phyloP scores from a whole-genome alignment of 2,329 filamentous ascomycete species.

The Trichoderma sp. region DNA sequence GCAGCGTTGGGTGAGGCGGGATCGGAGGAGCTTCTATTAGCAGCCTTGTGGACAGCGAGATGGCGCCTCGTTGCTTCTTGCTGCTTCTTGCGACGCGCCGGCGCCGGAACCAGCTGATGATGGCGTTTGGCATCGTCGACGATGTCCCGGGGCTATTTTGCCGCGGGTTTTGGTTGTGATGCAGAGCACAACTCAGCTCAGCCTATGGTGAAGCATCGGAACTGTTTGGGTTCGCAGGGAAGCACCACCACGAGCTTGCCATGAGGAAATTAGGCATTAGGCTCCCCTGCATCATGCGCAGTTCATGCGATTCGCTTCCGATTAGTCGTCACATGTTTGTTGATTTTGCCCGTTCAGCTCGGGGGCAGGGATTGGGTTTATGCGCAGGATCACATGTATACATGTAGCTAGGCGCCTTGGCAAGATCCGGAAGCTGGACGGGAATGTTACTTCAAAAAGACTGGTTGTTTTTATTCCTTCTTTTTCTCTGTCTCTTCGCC shows the following conservation, averaged over 20 bases:
- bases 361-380: constrained; percentile 1
- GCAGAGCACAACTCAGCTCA: neutral
- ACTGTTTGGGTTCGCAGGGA: neutral
- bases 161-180: neutral
- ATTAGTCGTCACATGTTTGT: constrained; percentile 16
- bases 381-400: neutral
- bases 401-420: neutral
- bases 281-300: constrained; percentile 16
- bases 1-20: constrained; percentile 16
- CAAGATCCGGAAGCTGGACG: neutral
- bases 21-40: neutral
- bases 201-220: neutral
- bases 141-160: neutral
- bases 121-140: constrained; percentile 15
- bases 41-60: neutral
- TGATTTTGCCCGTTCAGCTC: constrained; percentile 4
- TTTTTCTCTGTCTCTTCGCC: neutral
- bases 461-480: neutral
- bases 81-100: constrained; percentile 7
- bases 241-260: neutral
- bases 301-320: constrained; percentile 10
- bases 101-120: constrained; percentile 17
- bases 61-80: neutral
- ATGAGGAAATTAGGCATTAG: constrained; percentile 4
- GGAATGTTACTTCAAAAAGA: neutral